phyloP scores from a whole-genome alignment of 805 yeast species.

The Ogataea methanolica region DNA sequence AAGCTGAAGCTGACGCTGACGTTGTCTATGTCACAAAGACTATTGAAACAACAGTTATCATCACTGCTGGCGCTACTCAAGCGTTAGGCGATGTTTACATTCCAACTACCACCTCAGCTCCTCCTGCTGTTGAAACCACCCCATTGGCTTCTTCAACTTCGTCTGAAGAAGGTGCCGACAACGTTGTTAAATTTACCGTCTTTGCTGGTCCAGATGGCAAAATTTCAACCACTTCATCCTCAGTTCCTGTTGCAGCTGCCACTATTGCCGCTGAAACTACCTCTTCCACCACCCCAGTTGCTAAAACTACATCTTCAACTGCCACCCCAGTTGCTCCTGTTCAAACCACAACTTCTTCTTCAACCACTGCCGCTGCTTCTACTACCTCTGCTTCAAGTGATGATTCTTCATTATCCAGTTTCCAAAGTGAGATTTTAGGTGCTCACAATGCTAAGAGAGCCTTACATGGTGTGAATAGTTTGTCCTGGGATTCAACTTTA shows the following conservation, averaged over 20 bases:
- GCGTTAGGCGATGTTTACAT: conserved; percentile 10
- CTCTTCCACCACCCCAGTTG: conserved; percentile 11
- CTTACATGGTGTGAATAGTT: conserved; percentile 43
- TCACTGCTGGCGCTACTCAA: conserved; percentile 19
- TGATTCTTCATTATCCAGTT: conserved; percentile 11
- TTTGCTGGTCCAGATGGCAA: conserved; percentile 3
- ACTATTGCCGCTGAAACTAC: conserved; percentile 6
- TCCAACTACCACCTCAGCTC: not conserved
- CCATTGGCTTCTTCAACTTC: conserved; percentile 6
- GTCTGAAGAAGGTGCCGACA: conserved; percentile 1
- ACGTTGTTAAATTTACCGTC: conserved; percentile 1
- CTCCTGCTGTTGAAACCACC: not conserved
- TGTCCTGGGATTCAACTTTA: conserved; percentile 54
- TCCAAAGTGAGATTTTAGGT: conserved; percentile 38
- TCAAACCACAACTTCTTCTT: conserved; percentile 15
- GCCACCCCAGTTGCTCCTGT: conserved; percentile 14
- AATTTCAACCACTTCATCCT: conserved; percentile 7
- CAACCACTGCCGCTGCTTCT: conserved; percentile 16
- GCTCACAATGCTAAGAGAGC: conserved; percentile 63
- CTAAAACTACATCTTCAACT: conserved; percentile 10
- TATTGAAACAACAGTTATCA: conserved; percentile 19
- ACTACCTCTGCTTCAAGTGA: conserved; percentile 14
- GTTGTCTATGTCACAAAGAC: conserved; percentile 20
- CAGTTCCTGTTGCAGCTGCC: conserved; percentile 6
- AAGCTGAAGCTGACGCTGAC: conserved; percentile 13